A percentile compares a stretch with the other conserved stretches of the same genome.
Conservation (phyloP, 2,329 filamentous ascomycete genomes). For the Camillea tinctor region DNA sequence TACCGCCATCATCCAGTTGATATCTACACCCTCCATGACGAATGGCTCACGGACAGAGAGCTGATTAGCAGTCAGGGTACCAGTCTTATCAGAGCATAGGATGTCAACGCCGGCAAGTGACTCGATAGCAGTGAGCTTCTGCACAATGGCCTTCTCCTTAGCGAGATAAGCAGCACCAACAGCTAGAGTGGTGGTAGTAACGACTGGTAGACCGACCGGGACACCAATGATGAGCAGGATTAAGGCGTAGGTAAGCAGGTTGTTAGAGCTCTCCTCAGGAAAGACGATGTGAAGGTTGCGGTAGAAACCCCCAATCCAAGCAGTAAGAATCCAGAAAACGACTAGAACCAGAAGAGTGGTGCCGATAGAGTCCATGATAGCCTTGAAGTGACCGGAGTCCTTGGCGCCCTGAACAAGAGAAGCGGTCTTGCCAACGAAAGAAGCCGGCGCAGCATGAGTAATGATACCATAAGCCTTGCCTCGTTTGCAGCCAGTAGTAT, state of each 20-base stretch:
- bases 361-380: slow-evolving; percentile 76
- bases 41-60: slow-evolving; percentile 71
- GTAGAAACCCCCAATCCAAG: slow-evolving; percentile 75
- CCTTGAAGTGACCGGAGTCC: slow-evolving; percentile 73
- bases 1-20: slow-evolving; percentile 78
- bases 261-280: slow-evolving; percentile 55
- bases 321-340: slow-evolving; percentile 68
- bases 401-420: slow-evolving; percentile 67
- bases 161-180: slow-evolving; percentile 72
- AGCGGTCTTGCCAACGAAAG: slow-evolving; percentile 72
- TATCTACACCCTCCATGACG: slow-evolving; percentile 69
- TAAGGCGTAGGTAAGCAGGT: slow-evolving; percentile 61
- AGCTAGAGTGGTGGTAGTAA: slow-evolving; percentile 70
- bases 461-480: slow-evolving; percentile 68
- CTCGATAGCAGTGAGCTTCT: slow-evolving; percentile 73
- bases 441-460: slow-evolving; percentile 62
- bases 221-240: slow-evolving; percentile 72
- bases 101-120: slow-evolving; percentile 71
- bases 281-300: slow-evolving; percentile 62
- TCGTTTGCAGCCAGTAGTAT: slow-evolving; percentile 74
- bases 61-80: slow-evolving; percentile 69
- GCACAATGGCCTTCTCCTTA: slow-evolving; percentile 71
- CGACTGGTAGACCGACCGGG: slow-evolving; percentile 70
- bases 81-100: slow-evolving; percentile 74
- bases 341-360: slow-evolving; percentile 68